Evolutionary conservation across 2,329 filamentous ascomycete genomes (phyloP).

Genomic region (Acarospora socialis): DNA sequence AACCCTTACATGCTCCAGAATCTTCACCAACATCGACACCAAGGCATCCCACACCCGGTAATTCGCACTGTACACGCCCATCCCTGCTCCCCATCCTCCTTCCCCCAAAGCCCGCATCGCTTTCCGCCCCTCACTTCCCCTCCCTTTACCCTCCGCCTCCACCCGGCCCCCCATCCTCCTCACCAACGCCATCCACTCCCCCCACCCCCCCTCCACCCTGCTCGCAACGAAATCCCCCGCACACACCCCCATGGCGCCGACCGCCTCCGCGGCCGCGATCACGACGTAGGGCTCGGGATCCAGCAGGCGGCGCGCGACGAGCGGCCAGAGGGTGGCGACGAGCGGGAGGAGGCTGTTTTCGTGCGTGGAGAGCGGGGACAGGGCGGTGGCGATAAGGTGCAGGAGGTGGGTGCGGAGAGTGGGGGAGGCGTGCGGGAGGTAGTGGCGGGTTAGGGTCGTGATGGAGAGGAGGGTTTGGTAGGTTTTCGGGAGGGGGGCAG

Average conservation of each 20-base stretch:
- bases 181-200: slow-evolving; percentile 11
- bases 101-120: slow-evolving; percentile 14
- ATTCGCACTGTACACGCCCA: slow-evolving; percentile 47
- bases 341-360: slow-evolving; percentile 78
- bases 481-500: slow-evolving; percentile 56
- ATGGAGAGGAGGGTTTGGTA: slow-evolving; percentile 62
- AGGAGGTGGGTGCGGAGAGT: slow-evolving; percentile 66
- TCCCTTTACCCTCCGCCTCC: slow-evolving; percentile 19
- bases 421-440: slow-evolving; percentile 73
- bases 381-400: slow-evolving; percentile 57
- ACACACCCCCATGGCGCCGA: no score
- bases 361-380: slow-evolving; percentile 56
- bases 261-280: slow-evolving; percentile 14
- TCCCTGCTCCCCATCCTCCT: slow-evolving; percentile 21
- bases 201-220: slow-evolving; percentile 63
- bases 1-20: slow-evolving; percentile 50
- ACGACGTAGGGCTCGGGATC: slow-evolving; percentile 47
- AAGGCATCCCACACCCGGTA: slow-evolving; percentile 51
- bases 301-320: slow-evolving; percentile 49
- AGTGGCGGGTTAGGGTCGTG: slow-evolving; percentile 71
- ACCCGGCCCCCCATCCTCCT: slow-evolving; percentile 11
- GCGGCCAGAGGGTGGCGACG: slow-evolving; percentile 82
- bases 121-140: slow-evolving; percentile 22
- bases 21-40: slow-evolving; percentile 41
- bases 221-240: slow-evolving; percentile 71